Evolutionary conservation across 225 moss, liverwort and hornwort genomes (phyloP).

Genomic region (Bryum argenteum): DNA sequence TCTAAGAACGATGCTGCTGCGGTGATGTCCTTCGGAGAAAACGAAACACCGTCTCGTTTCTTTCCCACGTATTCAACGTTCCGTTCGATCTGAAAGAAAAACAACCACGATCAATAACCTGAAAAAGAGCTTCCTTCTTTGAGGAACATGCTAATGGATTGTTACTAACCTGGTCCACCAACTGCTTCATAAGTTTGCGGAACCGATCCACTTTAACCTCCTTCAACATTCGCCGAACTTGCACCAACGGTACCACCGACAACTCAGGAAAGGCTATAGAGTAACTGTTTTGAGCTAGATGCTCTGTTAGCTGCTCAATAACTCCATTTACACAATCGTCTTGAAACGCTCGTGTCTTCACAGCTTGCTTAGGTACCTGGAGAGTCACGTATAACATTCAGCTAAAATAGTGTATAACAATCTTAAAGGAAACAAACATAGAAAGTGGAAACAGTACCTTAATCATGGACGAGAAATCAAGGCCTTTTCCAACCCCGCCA

Average conservation of each 20-base stretch:
- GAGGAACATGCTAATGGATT: background rate
- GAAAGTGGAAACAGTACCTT: constrained; percentile 60
- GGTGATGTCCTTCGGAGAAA: constrained; percentile 76
- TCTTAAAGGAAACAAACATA: background rate
- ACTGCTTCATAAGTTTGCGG: constrained; percentile 79
- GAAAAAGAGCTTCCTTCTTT: background rate
- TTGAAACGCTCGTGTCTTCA: constrained; percentile 85
- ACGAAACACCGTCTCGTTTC: constrained; percentile 67
- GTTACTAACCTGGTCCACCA: constrained; percentile 69
- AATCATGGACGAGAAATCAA: constrained; percentile 70
- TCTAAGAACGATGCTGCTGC: constrained; percentile 69
- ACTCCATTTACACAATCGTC: constrained; percentile 87
- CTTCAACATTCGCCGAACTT: constrained; percentile 80
- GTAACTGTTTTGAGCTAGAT: constrained; percentile 88
- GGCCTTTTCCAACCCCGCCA: constrained; percentile 77
- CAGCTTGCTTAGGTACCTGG: constrained; percentile 69
- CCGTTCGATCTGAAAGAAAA: constrained; percentile 63
- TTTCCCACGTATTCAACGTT: constrained; percentile 82
- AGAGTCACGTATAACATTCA: constrained; percentile 7
- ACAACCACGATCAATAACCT: constrained; percentile 17
- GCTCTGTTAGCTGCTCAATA: constrained; percentile 79
- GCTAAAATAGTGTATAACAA: background rate
- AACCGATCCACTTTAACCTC: constrained; percentile 80
- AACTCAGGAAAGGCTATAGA: constrained; percentile 89
- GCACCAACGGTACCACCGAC: constrained; percentile 79